phyloP scores from a whole-genome alignment of 1,284 basidiomycete genomes.

The Wallemia mellicola region DNA sequence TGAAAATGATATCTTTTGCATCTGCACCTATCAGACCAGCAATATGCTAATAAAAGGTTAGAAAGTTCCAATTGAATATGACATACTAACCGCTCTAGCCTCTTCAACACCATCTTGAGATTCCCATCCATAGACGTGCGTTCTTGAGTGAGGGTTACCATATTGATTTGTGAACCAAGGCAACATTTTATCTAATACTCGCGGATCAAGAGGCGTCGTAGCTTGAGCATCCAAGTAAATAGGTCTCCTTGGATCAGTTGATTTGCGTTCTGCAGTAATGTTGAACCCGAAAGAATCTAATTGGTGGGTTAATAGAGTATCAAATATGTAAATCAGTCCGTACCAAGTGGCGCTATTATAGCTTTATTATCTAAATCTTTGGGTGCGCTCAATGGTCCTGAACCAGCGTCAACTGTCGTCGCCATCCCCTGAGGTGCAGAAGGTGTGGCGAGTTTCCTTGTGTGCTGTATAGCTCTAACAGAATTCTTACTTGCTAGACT shows the following conservation, averaged over 20 bases:
- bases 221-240: constrained; percentile 97
- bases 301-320: not conserved
- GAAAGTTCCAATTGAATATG: not conserved
- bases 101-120: constrained; percentile 79
- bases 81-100: constrained; percentile 36
- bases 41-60: constrained; percentile 27
- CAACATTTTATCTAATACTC: constrained; percentile 89
- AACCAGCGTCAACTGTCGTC: not conserved
- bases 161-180: constrained; percentile 87
- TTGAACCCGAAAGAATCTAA: constrained; percentile 1
- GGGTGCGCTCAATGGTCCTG: not conserved
- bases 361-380: not conserved
- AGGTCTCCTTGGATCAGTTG: constrained; percentile 22
- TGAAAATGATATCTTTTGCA: constrained; percentile 86
- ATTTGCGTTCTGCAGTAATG: not conserved
- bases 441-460: not conserved
- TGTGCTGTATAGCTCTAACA: not conserved
- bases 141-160: constrained; percentile 92
- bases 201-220: constrained; percentile 88
- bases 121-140: constrained; percentile 98
- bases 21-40: constrained; percentile 81
- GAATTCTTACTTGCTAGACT: not conserved
- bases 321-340: not conserved
- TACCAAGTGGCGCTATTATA: not conserved
- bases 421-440: not conserved